phyloP scores from a whole-genome alignment of 495 filamentous ascomycete genomes.

The Hamigera avellanea region DNA sequence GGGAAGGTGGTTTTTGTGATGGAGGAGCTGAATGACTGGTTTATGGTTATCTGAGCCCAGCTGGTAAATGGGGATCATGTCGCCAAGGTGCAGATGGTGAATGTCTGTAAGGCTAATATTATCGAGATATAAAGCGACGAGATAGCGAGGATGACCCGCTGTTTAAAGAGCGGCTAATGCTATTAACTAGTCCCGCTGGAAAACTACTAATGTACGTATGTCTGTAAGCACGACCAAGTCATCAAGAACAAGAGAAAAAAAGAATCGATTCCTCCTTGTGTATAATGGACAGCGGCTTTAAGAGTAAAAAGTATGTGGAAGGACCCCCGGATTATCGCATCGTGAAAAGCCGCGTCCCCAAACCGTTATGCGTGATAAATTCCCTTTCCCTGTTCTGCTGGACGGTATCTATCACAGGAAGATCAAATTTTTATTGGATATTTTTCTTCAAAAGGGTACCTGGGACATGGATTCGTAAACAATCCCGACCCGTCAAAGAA shows the following conservation, averaged over 20 bases:
- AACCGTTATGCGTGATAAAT: slow-evolving; percentile 5
- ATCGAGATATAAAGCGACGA: too few relatives aligned
- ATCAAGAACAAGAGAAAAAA: background rate
- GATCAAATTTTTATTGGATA: slow-evolving; percentile 36
- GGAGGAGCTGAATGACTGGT: too few relatives aligned
- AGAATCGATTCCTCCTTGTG: slow-evolving; percentile 7
- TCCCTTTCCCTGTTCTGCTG: slow-evolving; percentile 7
- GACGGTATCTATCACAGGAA: slow-evolving; percentile 23
- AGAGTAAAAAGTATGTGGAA: slow-evolving; percentile 4
- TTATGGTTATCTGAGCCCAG: too few relatives aligned
- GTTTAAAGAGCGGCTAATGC: too few relatives aligned
- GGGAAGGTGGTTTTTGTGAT: too few relatives aligned
- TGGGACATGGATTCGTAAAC: slow-evolving; percentile 36
- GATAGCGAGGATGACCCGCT: too few relatives aligned
- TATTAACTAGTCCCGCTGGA: too few relatives aligned
- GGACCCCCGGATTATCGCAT: slow-evolving; percentile 9
- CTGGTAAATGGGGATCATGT: too few relatives aligned
- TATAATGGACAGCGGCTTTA: slow-evolving; percentile 4
- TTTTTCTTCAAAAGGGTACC: slow-evolving; percentile 35
- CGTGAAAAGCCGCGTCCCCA: slow-evolving; percentile 8
- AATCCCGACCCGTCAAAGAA: slow-evolving; percentile 34
- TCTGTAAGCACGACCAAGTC: too few relatives aligned
- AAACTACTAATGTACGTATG: too few relatives aligned
- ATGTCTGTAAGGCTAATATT: too few relatives aligned
- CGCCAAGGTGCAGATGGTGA: too few relatives aligned